Conservation (phyloP, 2,329 filamentous ascomycete species). For the Cladobotryum protrusum region DNA sequence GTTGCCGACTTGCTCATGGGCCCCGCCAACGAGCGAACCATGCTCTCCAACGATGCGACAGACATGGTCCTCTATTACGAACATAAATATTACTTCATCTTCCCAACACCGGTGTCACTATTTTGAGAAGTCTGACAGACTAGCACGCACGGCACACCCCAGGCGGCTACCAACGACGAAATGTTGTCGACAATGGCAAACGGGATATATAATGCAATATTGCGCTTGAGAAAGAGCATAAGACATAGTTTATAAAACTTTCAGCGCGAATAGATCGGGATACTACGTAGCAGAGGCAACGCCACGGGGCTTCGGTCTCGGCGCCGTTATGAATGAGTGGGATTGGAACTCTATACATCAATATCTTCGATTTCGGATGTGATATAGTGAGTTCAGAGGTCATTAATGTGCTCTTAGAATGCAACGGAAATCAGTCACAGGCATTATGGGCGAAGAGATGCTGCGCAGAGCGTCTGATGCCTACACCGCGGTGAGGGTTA, state of each 20-base stretch:
- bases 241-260: conserved; percentile 4
- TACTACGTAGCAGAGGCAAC: conserved; percentile 14
- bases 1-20: conserved; percentile 16
- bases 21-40: conserved; percentile 13
- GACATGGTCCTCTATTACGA: conserved; percentile 20
- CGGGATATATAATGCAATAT: conserved; percentile 16
- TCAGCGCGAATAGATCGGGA: conserved; percentile 14
- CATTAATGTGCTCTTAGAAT: conserved; percentile 18
- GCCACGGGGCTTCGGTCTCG: conserved; percentile 16
- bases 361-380: conserved; percentile 18
- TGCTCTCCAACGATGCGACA: conserved; percentile 19
- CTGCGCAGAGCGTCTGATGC: conserved; percentile 16
- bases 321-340: conserved; percentile 16
- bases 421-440: conserved; percentile 13
- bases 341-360: too few relatives aligned
- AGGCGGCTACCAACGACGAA: conserved; percentile 14
- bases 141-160: conserved; percentile 12
- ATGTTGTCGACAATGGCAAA: conserved; percentile 13
- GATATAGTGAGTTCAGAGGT: conserved; percentile 18
- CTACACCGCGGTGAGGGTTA: conserved; percentile 18
- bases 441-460: conserved; percentile 16
- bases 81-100: conserved; percentile 18
- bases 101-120: conserved; percentile 14
- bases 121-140: conserved; percentile 14
- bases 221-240: conserved; percentile 11